Evolutionary conservation across 257 asterid genomes (phyloP), one percentile per base, ranked within the genome.

Genomic region (Solanum verrucosum): DNA sequence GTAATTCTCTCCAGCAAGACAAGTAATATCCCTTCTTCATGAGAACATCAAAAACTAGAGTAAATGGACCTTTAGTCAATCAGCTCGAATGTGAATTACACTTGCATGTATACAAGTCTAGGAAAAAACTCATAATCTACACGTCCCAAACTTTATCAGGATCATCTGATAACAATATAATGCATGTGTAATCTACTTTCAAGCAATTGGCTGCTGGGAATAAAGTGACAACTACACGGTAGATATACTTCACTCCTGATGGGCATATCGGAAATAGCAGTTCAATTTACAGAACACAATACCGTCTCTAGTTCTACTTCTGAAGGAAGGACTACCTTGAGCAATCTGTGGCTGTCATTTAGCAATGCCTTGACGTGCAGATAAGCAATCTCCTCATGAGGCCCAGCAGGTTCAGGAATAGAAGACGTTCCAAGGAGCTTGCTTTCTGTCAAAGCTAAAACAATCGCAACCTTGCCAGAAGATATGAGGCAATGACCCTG

Each of bases 381-480:
- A 87, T 40, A 83, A 37, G 87, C 38, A 75, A 85, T 84, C 23
- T 52, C 86, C 86, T 92, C 94, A 87, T 87, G 89, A 23, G 91
- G 82, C 87, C 83, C 87, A 79, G 27, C 87, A 73, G 88, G 89
- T 74, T 37, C 78, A 44, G 87, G 75, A n/a, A 84, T 87, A 88
- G 91, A 85, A 82, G 84, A 86, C 35, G 72, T 71, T 88, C 83
- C 88, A 35, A 86, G 87, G 73, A 89, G 88, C 75, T 89, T 88
- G 37, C 75, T 37, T 29, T 91, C 95, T 44, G 90, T 92, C 91
- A 93, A 90, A 38, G 92, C 87, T 88, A 96, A 83, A 89, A 94
- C 89, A 38, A 90, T 81, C 9, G 96, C 98, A 87, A 91, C 93
- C 92, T 97, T 95, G 40, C 99, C 99, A 85, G 84, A 89, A 85